Percentiles rank a stretch among this genome's conserved stretches.
phyloP scores from a whole-genome alignment of 202 grass and related monocot species.

The Carex sylvatica region DNA sequence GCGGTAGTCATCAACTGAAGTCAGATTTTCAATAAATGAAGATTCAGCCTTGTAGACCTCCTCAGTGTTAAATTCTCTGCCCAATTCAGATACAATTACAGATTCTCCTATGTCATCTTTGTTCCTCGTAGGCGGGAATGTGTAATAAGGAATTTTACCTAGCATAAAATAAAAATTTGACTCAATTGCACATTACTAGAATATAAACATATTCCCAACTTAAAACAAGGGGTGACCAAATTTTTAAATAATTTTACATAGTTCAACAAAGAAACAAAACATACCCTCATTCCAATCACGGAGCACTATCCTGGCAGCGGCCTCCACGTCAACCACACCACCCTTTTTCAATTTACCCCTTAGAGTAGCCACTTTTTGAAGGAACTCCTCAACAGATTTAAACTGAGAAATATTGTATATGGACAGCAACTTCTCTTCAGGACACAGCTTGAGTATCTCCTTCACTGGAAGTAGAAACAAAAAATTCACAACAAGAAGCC shows the following conservation, averaged over 20 bases:
- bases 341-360: slow-evolving; percentile 90
- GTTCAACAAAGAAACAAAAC: not conserved
- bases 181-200: slow-evolving; percentile 3
- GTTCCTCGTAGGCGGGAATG: slow-evolving; percentile 64
- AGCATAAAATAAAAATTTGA: slow-evolving; percentile 8
- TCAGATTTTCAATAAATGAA: slow-evolving; percentile 69
- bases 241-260: not conserved
- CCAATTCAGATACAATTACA: slow-evolving; percentile 59
- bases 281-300: slow-evolving; percentile 98
- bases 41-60: slow-evolving; percentile 79
- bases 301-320: slow-evolving; percentile 86
- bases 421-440: slow-evolving; percentile 68
- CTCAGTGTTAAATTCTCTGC: slow-evolving; percentile 76
- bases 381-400: slow-evolving; percentile 85
- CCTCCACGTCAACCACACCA: slow-evolving; percentile 85
- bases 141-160: slow-evolving; percentile 98
- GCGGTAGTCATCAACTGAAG: slow-evolving; percentile 67
- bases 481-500: slow-evolving; percentile 8
- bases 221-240: not conserved
- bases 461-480: slow-evolving; percentile 54
- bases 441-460: slow-evolving; percentile 78
- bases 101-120: slow-evolving; percentile 39
- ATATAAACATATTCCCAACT: not conserved
- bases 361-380: slow-evolving; percentile 76
- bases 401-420: slow-evolving; percentile 81